Evolutionary conservation across 2,329 filamentous ascomycete genomes (phyloP).

Genomic region (Celoporthe dispersa): DNA sequence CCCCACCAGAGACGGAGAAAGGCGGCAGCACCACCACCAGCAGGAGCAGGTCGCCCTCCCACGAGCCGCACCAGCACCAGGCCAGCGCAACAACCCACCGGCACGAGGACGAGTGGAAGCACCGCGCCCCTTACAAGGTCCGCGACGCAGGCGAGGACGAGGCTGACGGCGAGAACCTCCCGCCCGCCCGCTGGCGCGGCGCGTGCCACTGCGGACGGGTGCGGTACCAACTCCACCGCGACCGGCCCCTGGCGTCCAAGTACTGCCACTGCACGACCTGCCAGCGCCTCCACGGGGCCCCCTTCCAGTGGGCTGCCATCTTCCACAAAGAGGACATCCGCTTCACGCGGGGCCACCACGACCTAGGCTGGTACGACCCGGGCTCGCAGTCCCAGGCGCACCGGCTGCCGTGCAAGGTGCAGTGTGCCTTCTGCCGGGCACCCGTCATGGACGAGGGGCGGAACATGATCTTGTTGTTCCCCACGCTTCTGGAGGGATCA

Average conservation of each 20-base stretch:
- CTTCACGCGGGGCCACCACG: slow-evolving; percentile 67
- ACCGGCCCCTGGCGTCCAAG: slow-evolving; percentile 74
- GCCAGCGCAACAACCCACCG: slow-evolving; percentile 33
- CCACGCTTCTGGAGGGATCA: slow-evolving; percentile 69
- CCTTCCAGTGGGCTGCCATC: slow-evolving; percentile 89
- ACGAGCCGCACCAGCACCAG: slow-evolving; percentile 36
- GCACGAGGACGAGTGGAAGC: slow-evolving; percentile 37
- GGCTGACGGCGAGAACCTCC: slow-evolving; percentile 38
- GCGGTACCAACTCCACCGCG: slow-evolving; percentile 70
- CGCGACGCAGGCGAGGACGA: slow-evolving; percentile 31
- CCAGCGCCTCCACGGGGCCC: slow-evolving; percentile 79
- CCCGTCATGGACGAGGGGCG: slow-evolving; percentile 89
- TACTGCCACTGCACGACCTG: slow-evolving; percentile 85
- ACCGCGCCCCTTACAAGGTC: slow-evolving; percentile 34
- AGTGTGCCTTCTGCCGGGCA: slow-evolving; percentile 73
- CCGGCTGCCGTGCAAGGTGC: slow-evolving; percentile 79
- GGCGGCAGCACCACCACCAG: slow-evolving; percentile 18
- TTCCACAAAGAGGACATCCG: slow-evolving; percentile 79
- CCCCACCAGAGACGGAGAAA: not conserved
- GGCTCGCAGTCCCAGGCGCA: slow-evolving; percentile 63
- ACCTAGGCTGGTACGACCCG: slow-evolving; percentile 74
- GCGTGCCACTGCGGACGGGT: slow-evolving; percentile 77
- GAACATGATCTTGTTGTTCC: slow-evolving; percentile 83
- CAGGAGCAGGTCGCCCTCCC: slow-evolving; percentile 12
- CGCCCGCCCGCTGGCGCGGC: slow-evolving; percentile 36